Evolutionary conservation across 805 yeast species (phyloP).

Genomic region (Pichia phayaonensis): DNA sequence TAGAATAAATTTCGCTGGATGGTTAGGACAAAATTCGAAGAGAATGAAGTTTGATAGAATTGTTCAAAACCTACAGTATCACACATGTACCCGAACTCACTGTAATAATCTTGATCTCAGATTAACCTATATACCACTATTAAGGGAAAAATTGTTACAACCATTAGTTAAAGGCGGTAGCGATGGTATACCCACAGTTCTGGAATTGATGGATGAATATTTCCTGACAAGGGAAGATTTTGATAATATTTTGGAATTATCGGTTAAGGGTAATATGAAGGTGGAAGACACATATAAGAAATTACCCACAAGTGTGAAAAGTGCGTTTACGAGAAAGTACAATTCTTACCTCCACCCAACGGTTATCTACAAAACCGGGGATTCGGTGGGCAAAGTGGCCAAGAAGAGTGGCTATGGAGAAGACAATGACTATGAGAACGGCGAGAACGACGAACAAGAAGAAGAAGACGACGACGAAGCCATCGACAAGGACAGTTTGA

Average conservation of each 20-base stretch:
- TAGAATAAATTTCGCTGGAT: constrained; percentile 71
- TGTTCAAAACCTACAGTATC: constrained; percentile 83
- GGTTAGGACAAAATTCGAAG: constrained; percentile 89
- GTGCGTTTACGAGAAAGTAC: constrained; percentile 81
- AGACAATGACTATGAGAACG: constrained; percentile 35
- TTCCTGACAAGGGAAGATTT: constrained; percentile 86
- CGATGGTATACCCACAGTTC: constrained; percentile 59
- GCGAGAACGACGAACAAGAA: constrained; percentile 35
- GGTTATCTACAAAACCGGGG: constrained; percentile 71
- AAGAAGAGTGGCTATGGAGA: constrained; percentile 63
- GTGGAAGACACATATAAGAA: constrained; percentile 44
- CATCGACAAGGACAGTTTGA: constrained; percentile 53
- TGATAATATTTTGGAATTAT: constrained; percentile 80
- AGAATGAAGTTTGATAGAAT: constrained; percentile 67
- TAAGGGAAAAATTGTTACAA: constrained; percentile 46
- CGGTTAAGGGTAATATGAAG: constrained; percentile 49
- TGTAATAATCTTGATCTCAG: constrained; percentile 71
- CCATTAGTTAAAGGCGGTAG: constrained; percentile 53
- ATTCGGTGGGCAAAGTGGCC: constrained; percentile 38
- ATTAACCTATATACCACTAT: constrained; percentile 62
- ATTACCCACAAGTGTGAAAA: constrained; percentile 69
- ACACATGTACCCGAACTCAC: constrained; percentile 71
- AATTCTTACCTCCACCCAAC: constrained; percentile 74
- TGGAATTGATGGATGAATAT: constrained; percentile 74
- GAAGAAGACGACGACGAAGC: constrained; percentile 32